These are phyloP conservation scores for Aspergillus mulundensis DNA, from an alignment of 495 filamentous ascomycete genomes.

Conservation along the genomic window DNA sequence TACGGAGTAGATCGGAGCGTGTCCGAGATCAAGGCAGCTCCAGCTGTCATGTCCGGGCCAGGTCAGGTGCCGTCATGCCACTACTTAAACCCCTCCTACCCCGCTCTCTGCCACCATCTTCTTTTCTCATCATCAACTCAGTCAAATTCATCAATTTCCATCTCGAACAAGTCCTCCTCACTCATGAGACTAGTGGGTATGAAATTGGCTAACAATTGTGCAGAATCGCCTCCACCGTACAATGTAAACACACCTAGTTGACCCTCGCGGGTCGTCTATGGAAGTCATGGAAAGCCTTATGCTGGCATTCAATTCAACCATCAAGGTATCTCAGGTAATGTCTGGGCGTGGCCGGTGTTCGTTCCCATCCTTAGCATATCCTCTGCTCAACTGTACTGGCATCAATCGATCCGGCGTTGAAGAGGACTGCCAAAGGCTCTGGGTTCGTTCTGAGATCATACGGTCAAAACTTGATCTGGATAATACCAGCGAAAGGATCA, in stretches of 20 bases:
- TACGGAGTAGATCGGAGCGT: neutral
- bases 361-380: slow-evolving; percentile 34
- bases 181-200: neutral
- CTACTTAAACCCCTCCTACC: slow-evolving; percentile 13
- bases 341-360: slow-evolving; percentile 67
- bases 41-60: neutral
- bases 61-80: neutral
- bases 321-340: slow-evolving; percentile 64
- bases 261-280: slow-evolving; percentile 17
- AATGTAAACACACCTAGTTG: slow-evolving; percentile 21
- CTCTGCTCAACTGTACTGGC: slow-evolving; percentile 5
- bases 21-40: neutral
- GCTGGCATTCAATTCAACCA: slow-evolving; percentile 38
- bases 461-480: slow-evolving; percentile 97
- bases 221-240: slow-evolving; percentile 7
- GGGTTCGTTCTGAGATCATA: slow-evolving; percentile 86
- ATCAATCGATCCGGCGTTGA: slow-evolving; percentile 1
- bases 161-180: slow-evolving; percentile 19
- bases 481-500: slow-evolving; percentile 99
- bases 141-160: neutral
- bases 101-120: slow-evolving; percentile 12
- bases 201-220: slow-evolving; percentile 15
- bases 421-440: slow-evolving; percentile 17
- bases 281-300: slow-evolving; percentile 42
- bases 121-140: neutral